Evolutionary conservation across 1,284 basidiomycete genomes (phyloP).

Genomic region (Hymenochaete sp.): DNA sequence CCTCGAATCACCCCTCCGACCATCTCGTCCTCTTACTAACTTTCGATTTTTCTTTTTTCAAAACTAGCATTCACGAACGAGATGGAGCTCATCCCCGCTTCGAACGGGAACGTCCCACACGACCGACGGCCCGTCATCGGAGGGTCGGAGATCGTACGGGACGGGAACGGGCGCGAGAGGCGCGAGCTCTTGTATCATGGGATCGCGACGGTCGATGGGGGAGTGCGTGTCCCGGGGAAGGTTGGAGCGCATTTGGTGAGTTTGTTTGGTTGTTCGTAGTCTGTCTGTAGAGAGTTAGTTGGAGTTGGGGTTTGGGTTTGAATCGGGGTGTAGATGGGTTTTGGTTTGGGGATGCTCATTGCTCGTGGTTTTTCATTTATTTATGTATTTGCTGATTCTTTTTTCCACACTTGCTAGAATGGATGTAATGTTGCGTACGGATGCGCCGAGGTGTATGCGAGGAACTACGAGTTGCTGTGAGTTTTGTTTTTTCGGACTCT

Average conservation of each 20-base stretch:
- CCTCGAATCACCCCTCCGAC: not conserved
- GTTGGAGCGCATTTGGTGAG: constrained; percentile 59
- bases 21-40: too few species aligned
- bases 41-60: not conserved
- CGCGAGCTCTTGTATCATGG: constrained; percentile 44
- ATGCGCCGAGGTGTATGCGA: constrained; percentile 35
- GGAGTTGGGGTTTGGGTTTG: too few species aligned
- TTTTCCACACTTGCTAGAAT: constrained; percentile 24
- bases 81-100: constrained; percentile 65
- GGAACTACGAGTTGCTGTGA: constrained; percentile 50
- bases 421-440: constrained; percentile 36
- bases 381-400: constrained; percentile 20
- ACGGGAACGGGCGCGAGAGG: constrained; percentile 25
- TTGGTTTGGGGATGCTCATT: not conserved
- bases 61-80: constrained; percentile 40
- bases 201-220: constrained; percentile 34
- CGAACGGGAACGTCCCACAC: constrained; percentile 48
- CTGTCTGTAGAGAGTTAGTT: too few species aligned
- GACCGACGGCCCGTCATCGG: constrained; percentile 35
- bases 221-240: constrained; percentile 60
- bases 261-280: too few species aligned
- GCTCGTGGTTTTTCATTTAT: not conserved
- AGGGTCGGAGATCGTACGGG: constrained; percentile 38
- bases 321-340: not conserved
- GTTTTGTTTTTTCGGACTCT: constrained; percentile 21